phyloP scores from a whole-genome alignment of 148 eudicot genomes.

The Rheum nobile region DNA sequence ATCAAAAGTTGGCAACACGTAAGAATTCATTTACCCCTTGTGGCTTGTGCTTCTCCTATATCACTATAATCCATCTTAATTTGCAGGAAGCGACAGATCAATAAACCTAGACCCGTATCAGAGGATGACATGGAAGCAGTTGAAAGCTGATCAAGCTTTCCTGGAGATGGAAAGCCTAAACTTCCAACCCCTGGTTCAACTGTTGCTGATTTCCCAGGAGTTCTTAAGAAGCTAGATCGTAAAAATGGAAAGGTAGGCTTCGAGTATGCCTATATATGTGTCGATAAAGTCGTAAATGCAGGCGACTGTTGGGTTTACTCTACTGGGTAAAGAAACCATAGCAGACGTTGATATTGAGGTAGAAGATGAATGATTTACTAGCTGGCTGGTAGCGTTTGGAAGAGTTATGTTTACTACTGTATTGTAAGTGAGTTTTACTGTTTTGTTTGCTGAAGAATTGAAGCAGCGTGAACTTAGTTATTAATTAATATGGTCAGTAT shows the following conservation, averaged over 20 bases:
- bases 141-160: conserved; percentile 67
- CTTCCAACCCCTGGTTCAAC: conserved; percentile 45
- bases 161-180: conserved; percentile 32
- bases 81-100: conserved; percentile 69
- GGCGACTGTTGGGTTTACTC: conserved; percentile 76
- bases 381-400: not conserved
- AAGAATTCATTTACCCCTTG: conserved; percentile 20
- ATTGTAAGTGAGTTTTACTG: too few relatives aligned
- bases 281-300: conserved; percentile 18
- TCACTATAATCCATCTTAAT: not conserved
- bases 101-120: conserved; percentile 76
- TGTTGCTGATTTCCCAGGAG: conserved; percentile 78
- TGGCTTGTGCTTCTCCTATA: not conserved
- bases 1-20: conserved; percentile 84
- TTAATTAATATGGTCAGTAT: too few relatives aligned
- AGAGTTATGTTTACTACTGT: too few relatives aligned
- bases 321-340: conserved; percentile 83
- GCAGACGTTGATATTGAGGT: conserved; percentile 55
- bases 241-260: conserved; percentile 51
- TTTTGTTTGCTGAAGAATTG: too few relatives aligned
- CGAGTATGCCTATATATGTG: not conserved
- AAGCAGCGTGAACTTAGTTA: too few relatives aligned
- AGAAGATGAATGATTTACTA: conserved; percentile 22
- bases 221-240: conserved; percentile 58
- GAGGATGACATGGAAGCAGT: conserved; percentile 61